A percentile compares a stretch with the other conserved stretches of the same genome.
Conservation (phyloP, 169 alveolate genomes). For the Plasmodium sp. region DNA sequence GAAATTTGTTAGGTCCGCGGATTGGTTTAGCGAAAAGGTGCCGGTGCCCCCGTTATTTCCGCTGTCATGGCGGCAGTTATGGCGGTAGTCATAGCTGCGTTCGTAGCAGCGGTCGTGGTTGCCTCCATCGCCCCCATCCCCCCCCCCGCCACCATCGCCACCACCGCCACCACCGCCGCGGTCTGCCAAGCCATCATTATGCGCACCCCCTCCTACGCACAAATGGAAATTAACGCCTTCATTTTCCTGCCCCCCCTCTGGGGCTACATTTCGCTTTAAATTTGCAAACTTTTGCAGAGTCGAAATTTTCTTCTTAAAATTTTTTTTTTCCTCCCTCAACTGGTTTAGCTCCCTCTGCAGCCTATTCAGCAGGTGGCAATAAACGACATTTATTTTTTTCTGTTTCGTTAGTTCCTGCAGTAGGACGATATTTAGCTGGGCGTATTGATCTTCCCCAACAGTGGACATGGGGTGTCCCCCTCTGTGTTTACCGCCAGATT, state of each 20-base stretch:
- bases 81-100: neutral
- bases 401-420: conserved; percentile 41
- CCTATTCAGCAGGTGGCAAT: conserved; percentile 33
- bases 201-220: neutral
- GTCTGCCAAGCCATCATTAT: neutral
- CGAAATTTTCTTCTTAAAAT: conserved; percentile 46
- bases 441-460: conserved; percentile 18
- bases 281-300: conserved; percentile 10
- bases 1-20: neutral
- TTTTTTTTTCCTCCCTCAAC: conserved; percentile 47
- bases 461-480: neutral
- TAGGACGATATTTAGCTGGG: conserved; percentile 37
- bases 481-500: neutral
- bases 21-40: conserved; percentile 1
- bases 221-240: neutral
- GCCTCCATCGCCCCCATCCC: neutral
- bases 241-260: neutral
- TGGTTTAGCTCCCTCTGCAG: conserved; percentile 24
- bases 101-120: neutral
- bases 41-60: neutral
- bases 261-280: neutral
- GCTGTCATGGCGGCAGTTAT: neutral
- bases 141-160: neutral
- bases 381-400: conserved; percentile 63
- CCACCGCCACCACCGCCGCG: neutral